phyloP scores from a whole-genome alignment of 768 basidiomycete genomes.

The Boletellus sp. region DNA sequence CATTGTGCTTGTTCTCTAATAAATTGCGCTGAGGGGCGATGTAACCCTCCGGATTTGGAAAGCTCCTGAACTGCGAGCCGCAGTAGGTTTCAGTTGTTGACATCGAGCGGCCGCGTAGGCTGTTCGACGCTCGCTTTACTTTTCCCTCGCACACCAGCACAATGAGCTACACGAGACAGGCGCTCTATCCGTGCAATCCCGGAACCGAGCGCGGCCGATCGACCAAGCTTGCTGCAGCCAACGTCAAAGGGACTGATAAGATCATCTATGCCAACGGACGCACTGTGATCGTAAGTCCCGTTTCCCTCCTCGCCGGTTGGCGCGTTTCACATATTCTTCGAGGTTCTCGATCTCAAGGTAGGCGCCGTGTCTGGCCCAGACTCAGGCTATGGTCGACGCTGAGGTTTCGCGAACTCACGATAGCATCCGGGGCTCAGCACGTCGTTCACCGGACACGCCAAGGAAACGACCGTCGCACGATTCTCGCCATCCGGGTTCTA shows the following conservation, averaged over 20 bases:
- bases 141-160: neutral
- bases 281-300: conserved; percentile 72
- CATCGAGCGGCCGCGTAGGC: neutral
- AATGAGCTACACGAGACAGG: conserved; percentile 51
- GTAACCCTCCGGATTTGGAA: conserved; percentile 8
- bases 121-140: neutral
- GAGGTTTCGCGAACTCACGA: neutral
- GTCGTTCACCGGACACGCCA: conserved; percentile 76
- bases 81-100: conserved; percentile 7
- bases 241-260: conserved; percentile 52
- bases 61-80: conserved; percentile 16
- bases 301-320: neutral
- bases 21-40: neutral
- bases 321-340: conserved; percentile 2
- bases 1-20: conserved; percentile 6
- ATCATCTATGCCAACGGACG: conserved; percentile 83
- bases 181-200: conserved; percentile 67
- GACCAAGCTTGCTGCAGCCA: conserved; percentile 69
- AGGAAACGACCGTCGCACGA: conserved; percentile 83
- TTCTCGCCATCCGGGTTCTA: conserved; percentile 94
- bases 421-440: conserved; percentile 65
- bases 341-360: conserved; percentile 86
- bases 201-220: conserved; percentile 61
- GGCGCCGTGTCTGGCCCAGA: conserved; percentile 16
- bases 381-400: neutral